Conservation (phyloP, 257 asterid genomes). For the Coffea eugenioides region DNA sequence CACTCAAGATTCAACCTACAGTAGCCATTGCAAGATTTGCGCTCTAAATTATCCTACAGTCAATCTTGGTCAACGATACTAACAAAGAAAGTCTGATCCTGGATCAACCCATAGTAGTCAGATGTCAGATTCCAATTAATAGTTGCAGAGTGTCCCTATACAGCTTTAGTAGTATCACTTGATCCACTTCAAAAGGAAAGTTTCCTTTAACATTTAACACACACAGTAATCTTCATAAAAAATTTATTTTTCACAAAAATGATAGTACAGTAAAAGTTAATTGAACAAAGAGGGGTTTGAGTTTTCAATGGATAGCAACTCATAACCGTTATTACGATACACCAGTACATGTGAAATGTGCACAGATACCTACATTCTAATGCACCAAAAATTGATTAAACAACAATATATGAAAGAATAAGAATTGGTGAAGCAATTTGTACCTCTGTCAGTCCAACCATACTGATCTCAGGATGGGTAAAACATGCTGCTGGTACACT, state of each 20-base stretch:
- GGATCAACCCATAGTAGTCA: background rate
- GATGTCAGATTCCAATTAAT: background rate
- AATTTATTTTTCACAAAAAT: background rate
- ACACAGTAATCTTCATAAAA: background rate
- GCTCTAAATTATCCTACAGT: background rate
- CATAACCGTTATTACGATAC: background rate
- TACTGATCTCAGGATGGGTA: constrained; percentile 99
- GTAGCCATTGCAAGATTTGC: background rate
- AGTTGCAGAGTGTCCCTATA: background rate
- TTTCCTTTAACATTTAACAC: background rate
- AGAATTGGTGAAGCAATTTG: constrained; percentile 5
- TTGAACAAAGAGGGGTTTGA: background rate
- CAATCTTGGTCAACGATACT: background rate
- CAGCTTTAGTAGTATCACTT: background rate
- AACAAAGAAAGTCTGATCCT: background rate
- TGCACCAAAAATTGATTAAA: background rate
- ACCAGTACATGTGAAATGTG: background rate
- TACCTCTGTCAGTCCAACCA: constrained; percentile 99
- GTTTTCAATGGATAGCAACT: background rate
- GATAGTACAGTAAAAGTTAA: background rate
- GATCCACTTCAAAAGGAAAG: background rate
- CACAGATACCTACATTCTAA: background rate
- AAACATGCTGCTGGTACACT: constrained; percentile 99
- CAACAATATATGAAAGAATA: background rate
- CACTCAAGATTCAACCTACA: background rate